Conservation (phyloP, 2,329 filamentous ascomycete species). For the Exophiala dermatitidis region DNA sequence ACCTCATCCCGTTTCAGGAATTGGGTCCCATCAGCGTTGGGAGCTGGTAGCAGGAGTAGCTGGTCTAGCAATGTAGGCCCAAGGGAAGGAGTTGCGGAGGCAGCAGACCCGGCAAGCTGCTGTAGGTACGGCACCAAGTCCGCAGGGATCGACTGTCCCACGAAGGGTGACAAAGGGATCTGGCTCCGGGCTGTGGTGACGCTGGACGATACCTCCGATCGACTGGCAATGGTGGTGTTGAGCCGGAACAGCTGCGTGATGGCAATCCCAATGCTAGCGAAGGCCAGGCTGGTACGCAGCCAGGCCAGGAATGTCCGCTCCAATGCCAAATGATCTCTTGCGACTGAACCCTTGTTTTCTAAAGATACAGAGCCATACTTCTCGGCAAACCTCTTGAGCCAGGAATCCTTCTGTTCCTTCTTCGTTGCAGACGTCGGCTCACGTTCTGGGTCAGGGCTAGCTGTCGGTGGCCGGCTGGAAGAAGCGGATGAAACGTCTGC, state of each 20-base stretch:
- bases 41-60: conserved; percentile 22
- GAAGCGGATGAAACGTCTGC: not conserved
- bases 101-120: conserved; percentile 15
- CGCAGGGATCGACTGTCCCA: conserved; percentile 23
- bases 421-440: conserved; percentile 2
- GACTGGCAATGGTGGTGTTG: conserved; percentile 42
- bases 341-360: conserved; percentile 61
- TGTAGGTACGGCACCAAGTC: conserved; percentile 27
- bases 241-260: conserved; percentile 61
- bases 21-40: conserved; percentile 24
- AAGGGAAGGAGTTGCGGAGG: conserved; percentile 5
- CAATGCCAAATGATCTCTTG: conserved; percentile 57
- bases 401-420: conserved; percentile 27
- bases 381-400: conserved; percentile 47
- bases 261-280: conserved; percentile 59
- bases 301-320: conserved; percentile 63
- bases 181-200: not conserved
- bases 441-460: not conserved
- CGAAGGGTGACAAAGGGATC: conserved; percentile 23
- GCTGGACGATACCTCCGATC: conserved; percentile 4
- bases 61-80: conserved; percentile 26
- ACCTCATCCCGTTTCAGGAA: conserved; percentile 17
- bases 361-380: conserved; percentile 57
- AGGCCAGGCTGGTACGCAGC: conserved; percentile 59
- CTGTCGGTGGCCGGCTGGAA: not conserved